Evolutionary conservation across 1,284 basidiomycete genomes (phyloP), one percentile per base, ranked within the genome.

Genomic region (Takashimella koratensis): DNA sequence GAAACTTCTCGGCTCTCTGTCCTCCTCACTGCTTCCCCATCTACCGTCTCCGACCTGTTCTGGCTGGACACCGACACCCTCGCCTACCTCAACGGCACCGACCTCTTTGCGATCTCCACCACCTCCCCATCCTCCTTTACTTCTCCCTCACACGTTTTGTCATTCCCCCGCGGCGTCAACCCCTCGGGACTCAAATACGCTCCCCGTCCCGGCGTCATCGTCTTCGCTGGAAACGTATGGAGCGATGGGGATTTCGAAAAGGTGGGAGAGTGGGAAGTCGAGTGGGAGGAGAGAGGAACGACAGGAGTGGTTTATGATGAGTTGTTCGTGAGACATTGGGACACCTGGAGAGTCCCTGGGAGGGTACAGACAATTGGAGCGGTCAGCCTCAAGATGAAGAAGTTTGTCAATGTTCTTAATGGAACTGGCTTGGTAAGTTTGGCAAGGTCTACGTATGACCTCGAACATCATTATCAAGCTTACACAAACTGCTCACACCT

Each of bases 241-340:
- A 39, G 39, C 21, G 71, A 80, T 0, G 85, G 84, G 2, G 81
- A 87, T 54, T 77, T 93, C 43, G 81, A 79, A 30, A 79, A 82
- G 5, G 84, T 86, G 12, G 82, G 79, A 56, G 79, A 82, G 57
- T 80, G 86, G 58, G 88, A 93, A 66, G 78, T 85, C 61, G 79
- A 77, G 46, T 90, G 84, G 78, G 84, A 85, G 54, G 80, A 83
- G 53, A 80, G 88, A 10, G 89, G 88, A 3, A 82, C 84, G 58
- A 81, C 81, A 1, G 90, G 87, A 1, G 78, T 82, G 61, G 87
- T 94, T 0, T 95, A 87, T 68, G 90, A 95, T 61, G 77, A 81
- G 46, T 80, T 82, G 1, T 90, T 83, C 67, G 85, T 84, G 41
- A 80, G 91, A 22, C 90, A 95, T 62, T 96, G 92, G 92, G 91